Evolutionary conservation across 78 protist species (phyloP), one percentile per base, ranked within the genome.

Genomic region (Cavenderia fasciculata): DNA sequence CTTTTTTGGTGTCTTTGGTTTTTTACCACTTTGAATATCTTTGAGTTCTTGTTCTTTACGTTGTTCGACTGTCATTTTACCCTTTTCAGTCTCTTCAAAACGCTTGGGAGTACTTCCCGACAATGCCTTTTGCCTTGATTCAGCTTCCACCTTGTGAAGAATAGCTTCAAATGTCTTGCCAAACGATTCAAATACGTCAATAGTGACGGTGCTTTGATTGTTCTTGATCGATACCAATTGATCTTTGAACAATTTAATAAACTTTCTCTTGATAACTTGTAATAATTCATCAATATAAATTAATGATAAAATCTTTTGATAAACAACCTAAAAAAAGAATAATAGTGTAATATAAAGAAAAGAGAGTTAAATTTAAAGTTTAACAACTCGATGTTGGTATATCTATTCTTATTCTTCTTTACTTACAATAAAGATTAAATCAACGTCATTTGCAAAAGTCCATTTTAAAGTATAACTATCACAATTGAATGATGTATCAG

Each of bases 401-500:
- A 27, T 33, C 23, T 33, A n/a, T 10, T 27, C 23, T 33, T 10
- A 46, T 23, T 16, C 7, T 27, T 44, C 70, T 14, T 21, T 59
- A 75, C 87, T 0, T 72, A 88, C 95, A 63, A 93, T 49, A 75
- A 93, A 93, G 18, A 93, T 65, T 29, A 93, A 54, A 74, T 78
- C 94, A 23, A 74, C 75, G 36, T 85, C 93, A 46, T 93, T 93
- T 61, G 87, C 82, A 33, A 93, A 68, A 21, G 86, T 86, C 95
- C 95, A 93, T 70, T 93, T 86, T 31, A 93, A 63, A 31, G 82
- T 65, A 69, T 93, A 93, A 61, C 61, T 87, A 21, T 78, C 95
- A 38, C 27, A 34, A 41, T 82, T 65, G 33, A 57, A 82, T 16
- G 85, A 71, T 19, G 69, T 27, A 10, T 74, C 75, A 2, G 87